Evolutionary conservation across 176 grass and related monocot species (phyloP).

Genomic region (Tillandsia fasciculata): DNA sequence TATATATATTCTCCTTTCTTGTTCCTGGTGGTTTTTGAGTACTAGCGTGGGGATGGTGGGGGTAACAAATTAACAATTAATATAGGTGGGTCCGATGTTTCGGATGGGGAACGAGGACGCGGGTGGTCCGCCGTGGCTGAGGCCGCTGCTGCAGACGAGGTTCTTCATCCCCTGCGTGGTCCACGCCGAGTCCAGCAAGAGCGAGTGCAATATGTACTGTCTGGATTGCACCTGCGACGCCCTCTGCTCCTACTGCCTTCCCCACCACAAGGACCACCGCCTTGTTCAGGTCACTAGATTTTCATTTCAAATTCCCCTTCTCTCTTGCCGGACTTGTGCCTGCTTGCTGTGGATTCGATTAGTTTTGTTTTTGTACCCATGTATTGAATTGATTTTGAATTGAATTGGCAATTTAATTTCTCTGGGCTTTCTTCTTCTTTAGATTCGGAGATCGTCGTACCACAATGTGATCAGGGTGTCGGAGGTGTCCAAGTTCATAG

Average conservation of each 20-base stretch:
- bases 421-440: neutral
- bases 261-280: constrained; percentile 32
- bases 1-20: too few relatives aligned
- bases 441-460: constrained; percentile 44
- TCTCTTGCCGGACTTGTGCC: neutral
- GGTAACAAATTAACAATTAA: neutral
- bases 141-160: constrained; percentile 29
- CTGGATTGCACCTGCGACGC: constrained; percentile 36
- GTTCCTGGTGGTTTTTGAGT: too few relatives aligned
- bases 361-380: neutral
- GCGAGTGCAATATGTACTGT: constrained; percentile 52
- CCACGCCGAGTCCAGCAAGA: constrained; percentile 36
- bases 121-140: constrained; percentile 35
- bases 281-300: constrained; percentile 24
- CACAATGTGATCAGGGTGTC: constrained; percentile 46
- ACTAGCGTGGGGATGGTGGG: too few relatives aligned
- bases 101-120: constrained; percentile 16
- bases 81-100: constrained; percentile 34
- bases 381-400: neutral
- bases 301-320: neutral
- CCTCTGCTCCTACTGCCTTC: constrained; percentile 31
- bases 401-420: neutral
- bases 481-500: constrained; percentile 46
- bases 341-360: neutral
- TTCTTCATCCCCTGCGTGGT: constrained; percentile 32